Conservation (phyloP, 2,329 filamentous ascomycete species). For the Seiridium unicorne region DNA sequence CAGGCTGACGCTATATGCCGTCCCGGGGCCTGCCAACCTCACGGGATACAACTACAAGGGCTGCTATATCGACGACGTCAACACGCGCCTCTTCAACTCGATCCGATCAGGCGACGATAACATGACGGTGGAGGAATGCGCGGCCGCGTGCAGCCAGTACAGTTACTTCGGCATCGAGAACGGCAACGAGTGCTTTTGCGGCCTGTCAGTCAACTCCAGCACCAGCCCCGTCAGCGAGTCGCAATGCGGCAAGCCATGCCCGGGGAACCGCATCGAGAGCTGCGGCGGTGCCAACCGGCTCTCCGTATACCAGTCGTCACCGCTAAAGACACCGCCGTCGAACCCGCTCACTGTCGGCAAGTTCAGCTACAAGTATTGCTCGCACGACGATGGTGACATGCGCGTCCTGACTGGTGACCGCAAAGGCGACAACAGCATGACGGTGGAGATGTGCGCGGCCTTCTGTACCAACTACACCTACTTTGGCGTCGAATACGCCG, state of each 20-base stretch:
- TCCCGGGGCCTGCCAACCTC: slow-evolving; percentile 35
- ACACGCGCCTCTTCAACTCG: slow-evolving; percentile 50
- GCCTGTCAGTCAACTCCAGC: slow-evolving; percentile 48
- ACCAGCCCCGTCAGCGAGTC: slow-evolving; percentile 39
- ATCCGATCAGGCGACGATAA: slow-evolving; percentile 44
- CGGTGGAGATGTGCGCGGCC: background rate
- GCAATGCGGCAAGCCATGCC: slow-evolving; percentile 50
- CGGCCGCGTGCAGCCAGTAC: slow-evolving; percentile 32
- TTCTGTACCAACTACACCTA: background rate
- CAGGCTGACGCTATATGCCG: slow-evolving; percentile 36
- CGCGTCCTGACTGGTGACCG: background rate
- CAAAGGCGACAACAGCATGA: background rate
- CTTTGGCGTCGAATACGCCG: slow-evolving; percentile 1
- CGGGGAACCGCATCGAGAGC: slow-evolving; percentile 45
- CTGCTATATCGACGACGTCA: slow-evolving; percentile 49
- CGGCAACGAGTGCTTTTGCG: slow-evolving; percentile 45
- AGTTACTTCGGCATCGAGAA: slow-evolving; percentile 46
- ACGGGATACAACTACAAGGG: slow-evolving; percentile 52
- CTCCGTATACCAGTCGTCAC: slow-evolving; percentile 40
- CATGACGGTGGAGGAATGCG: slow-evolving; percentile 39
- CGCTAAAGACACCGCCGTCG: background rate
- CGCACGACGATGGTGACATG: background rate
- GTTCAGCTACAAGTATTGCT: background rate
- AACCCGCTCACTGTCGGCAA: background rate
- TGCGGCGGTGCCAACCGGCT: slow-evolving; percentile 52